Conservation (phyloP, 1,284 basidiomycete species). For the Stygiomarasmius scandens region DNA sequence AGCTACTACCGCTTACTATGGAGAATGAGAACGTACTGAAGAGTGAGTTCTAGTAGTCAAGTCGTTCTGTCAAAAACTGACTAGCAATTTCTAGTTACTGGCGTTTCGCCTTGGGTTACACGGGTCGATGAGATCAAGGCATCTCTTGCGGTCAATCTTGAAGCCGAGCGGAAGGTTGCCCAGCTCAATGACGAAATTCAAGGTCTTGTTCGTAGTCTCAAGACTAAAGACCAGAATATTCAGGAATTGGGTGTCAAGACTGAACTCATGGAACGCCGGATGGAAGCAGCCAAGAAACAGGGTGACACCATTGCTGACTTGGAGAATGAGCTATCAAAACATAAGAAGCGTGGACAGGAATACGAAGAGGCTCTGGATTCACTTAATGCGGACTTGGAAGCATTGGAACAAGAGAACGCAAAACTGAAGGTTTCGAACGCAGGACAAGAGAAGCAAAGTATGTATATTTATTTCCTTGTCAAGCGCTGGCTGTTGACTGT, state of each 20-base stretch:
- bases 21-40: constrained; percentile 79
- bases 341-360: constrained; percentile 83
- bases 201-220: constrained; percentile 82
- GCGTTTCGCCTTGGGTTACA: constrained; percentile 84
- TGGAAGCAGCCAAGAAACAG: constrained; percentile 89
- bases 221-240: constrained; percentile 84
- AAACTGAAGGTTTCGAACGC: constrained; percentile 74
- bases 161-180: constrained; percentile 86
- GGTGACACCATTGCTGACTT: constrained; percentile 83
- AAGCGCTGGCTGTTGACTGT: constrained; percentile 13
- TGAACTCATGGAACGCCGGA: constrained; percentile 90
- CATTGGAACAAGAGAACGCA: constrained; percentile 84
- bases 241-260: constrained; percentile 93
- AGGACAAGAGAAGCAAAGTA: constrained; percentile 69
- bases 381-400: constrained; percentile 86
- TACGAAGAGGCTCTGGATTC: constrained; percentile 95
- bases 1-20: constrained; percentile 70
- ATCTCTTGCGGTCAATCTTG: constrained; percentile 82
- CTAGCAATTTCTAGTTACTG: constrained; percentile 55
- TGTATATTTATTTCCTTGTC: constrained; percentile 19
- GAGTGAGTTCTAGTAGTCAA: constrained; percentile 51
- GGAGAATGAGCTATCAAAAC: constrained; percentile 79
- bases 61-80: constrained; percentile 4
- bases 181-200: constrained; percentile 90
- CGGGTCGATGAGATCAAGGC: constrained; percentile 90